Evolutionary conservation across 306 rosid species (phyloP), one percentile per base, ranked within the genome.

Genomic region (Ormosia semicastrata): DNA sequence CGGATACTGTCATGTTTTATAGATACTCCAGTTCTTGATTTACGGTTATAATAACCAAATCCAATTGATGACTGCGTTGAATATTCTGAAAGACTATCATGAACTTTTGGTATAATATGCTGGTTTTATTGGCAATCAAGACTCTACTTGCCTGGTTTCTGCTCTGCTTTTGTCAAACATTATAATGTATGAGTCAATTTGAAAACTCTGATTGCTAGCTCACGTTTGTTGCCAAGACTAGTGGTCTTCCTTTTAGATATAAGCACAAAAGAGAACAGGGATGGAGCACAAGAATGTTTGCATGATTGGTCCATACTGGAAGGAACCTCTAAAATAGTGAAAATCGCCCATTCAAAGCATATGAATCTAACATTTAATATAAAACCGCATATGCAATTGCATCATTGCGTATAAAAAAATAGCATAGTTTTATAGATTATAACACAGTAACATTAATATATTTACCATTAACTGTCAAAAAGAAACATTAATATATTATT

Each of bases 121-220:
- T 34, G 40, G 44, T 50, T 52, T 53, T 29, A 29, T 34, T 73
- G 53, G 24, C 66, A 54, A 73, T 37, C 66, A 36, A 29, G 24
- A 18, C 66, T 54, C 66, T 73, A 10, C 66, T 73, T 73, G 37
- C 54, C 50, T 37, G 49, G 37, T 36, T 37, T 59, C 17, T 73
- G 78, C 66, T 17, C 24, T 73, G 50, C 78, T 73, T 73, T 73
- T 73, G 9, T 73, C 47, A 54, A 54, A 36, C 66, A 73, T 24
- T 30, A 13, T 11, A n/a, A 24, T 53, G 36, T 37, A 50, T 52
- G 15, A 71, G 39, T 53, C 65, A 53, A 52, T 34, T 53, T 72
- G n/a, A 53, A 4, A 53, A 71, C 41, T 12, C 24, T 46, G 41
- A 29, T 66, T 13, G 36, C 47, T 15, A 37, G 10, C 17, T 50